phyloP scores from a whole-genome alignment of 495 filamentous ascomycete species.

The Xeromyces bisporus region DNA sequence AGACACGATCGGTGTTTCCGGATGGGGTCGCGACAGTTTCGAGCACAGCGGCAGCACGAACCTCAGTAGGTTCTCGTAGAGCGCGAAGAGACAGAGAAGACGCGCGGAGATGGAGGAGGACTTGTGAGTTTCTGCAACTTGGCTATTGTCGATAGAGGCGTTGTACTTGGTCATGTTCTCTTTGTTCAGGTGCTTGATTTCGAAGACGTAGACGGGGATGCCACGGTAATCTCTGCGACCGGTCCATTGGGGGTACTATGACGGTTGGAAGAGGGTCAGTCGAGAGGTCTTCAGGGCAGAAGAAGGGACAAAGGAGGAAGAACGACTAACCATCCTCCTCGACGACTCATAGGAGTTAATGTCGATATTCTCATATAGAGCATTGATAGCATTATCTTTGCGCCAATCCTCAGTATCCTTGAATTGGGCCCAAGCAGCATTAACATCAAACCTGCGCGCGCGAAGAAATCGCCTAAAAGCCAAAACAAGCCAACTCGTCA shows the following conservation, averaged over 20 bases:
- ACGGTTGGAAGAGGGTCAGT: conserved; percentile 1
- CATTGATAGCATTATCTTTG: conserved; percentile 54
- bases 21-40: conserved; percentile 49
- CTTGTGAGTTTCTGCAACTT: conserved; percentile 40
- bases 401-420: conserved; percentile 81
- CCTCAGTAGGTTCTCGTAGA: conserved; percentile 78
- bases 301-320: neutral
- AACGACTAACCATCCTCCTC: conserved; percentile 46
- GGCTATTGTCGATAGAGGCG: conserved; percentile 34
- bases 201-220: conserved; percentile 78
- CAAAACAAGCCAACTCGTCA: too few relatives aligned
- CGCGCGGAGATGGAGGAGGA: conserved; percentile 39
- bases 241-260: conserved; percentile 83
- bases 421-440: conserved; percentile 68
- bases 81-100: conserved; percentile 62
- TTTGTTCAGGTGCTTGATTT: conserved; percentile 62
- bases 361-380: conserved; percentile 63
- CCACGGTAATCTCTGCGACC: conserved; percentile 74
- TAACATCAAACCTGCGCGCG: conserved; percentile 54
- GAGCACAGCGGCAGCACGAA: conserved; percentile 76
- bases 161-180: conserved; percentile 70
- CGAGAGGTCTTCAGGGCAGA: neutral
- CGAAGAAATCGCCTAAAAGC: conserved; percentile 66
- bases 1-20: conserved; percentile 64
- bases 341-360: conserved; percentile 66